A percentile compares a stretch with the other conserved stretches of the same genome.
phyloP scores from a whole-genome alignment of 1,284 basidiomycete species.

The Blastosporella zonata region DNA sequence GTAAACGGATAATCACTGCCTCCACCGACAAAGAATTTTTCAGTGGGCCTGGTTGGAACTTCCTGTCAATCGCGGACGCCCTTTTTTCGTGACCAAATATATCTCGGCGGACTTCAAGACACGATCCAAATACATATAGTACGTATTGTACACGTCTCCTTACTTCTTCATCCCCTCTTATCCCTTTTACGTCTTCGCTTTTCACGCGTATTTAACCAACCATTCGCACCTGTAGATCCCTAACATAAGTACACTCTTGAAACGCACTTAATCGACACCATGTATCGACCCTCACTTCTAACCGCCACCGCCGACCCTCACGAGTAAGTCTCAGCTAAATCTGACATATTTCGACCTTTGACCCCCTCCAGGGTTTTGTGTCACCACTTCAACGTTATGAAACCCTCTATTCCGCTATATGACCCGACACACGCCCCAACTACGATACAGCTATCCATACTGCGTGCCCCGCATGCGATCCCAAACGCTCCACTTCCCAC shows the following conservation, averaged over 20 bases:
- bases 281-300: constrained; percentile 29
- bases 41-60: not conserved
- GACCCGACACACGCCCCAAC: constrained; percentile 28
- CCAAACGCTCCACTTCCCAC: constrained; percentile 43
- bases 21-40: too few species aligned
- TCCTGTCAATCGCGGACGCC: not conserved
- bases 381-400: constrained; percentile 44
- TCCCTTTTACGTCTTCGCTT: not conserved
- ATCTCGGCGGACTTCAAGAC: constrained; percentile 7
- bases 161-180: not conserved
- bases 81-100: constrained; percentile 4
- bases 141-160: constrained; percentile 5
- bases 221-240: not conserved
- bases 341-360: not conserved
- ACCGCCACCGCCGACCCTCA: constrained; percentile 34
- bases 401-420: constrained; percentile 17
- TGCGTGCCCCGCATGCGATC: constrained; percentile 28
- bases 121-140: constrained; percentile 10
- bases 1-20: too few species aligned
- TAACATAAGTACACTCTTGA: not conserved
- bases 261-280: not conserved
- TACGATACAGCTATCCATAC: constrained; percentile 40
- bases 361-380: constrained; percentile 39
- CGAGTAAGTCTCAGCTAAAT: constrained; percentile 32
- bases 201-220: constrained; percentile 1